Percentiles rank a stretch among this genome's conserved stretches.
phyloP scores from a whole-genome alignment of 2,329 filamentous ascomycete species.

The Neurospora sp. region DNA sequence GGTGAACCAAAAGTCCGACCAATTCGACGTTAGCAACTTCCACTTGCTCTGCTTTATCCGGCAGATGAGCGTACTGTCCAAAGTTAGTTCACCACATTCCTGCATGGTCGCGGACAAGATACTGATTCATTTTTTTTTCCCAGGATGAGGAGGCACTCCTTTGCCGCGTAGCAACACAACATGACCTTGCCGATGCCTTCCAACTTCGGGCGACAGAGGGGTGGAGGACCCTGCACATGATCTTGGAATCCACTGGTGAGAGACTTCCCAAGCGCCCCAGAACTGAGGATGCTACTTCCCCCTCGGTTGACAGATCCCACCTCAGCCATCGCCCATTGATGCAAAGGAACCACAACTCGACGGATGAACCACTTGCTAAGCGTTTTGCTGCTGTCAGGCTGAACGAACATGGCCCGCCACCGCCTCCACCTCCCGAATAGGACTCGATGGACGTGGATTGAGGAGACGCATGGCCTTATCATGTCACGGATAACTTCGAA shows the following conservation, averaged over 20 bases:
- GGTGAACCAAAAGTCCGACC: conserved; percentile 43
- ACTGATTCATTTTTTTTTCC: conserved; percentile 4
- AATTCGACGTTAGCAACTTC: conserved; percentile 75
- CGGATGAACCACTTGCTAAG: conserved; percentile 52
- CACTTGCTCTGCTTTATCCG: conserved; percentile 86
- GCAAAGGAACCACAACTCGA: conserved; percentile 7
- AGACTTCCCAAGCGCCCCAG: conserved; percentile 68
- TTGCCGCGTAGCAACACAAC: conserved; percentile 72
- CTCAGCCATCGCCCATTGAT: not conserved
- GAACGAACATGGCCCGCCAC: conserved; percentile 30
- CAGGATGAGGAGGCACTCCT: conserved; percentile 85
- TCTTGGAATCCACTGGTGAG: conserved; percentile 96
- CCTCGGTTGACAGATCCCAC: not conserved
- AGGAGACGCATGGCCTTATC: not conserved
- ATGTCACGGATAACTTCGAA: not conserved
- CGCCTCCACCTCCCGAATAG: not conserved
- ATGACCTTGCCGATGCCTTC: conserved; percentile 71
- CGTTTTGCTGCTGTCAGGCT: conserved; percentile 58
- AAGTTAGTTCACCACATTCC: conserved; percentile 48
- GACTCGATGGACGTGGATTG: not conserved
- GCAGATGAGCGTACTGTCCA: conserved; percentile 68
- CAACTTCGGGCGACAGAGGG: conserved; percentile 79
- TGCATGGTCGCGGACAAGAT: conserved; percentile 2
- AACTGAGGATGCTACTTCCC: conserved; percentile 24
- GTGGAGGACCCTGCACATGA: conserved; percentile 88